Conservation (phyloP, 2,329 filamentous ascomycete genomes). For the Cercospora nicotianae region DNA sequence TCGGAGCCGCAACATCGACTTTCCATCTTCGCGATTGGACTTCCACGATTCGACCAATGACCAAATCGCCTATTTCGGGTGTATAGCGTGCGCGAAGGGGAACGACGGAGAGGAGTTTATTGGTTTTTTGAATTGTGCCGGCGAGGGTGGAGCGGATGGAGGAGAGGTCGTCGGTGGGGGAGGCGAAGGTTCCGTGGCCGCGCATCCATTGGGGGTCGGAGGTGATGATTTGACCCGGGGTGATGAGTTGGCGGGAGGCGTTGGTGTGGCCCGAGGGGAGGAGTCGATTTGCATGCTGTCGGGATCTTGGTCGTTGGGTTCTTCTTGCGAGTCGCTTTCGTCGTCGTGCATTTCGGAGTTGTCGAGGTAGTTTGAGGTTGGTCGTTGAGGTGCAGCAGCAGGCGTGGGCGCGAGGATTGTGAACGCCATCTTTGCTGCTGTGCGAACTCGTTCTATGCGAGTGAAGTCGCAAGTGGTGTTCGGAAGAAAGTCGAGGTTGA, state of each 20-base stretch:
- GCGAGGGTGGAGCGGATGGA: conserved; percentile 87
- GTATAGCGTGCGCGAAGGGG: conserved; percentile 90
- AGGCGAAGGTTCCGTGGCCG: conserved; percentile 88
- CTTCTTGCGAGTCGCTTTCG: conserved; percentile 37
- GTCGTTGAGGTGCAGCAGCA: conserved; percentile 32
- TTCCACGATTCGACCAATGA: conserved; percentile 89
- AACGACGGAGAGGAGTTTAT: conserved; percentile 91
- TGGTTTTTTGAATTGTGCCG: conserved; percentile 86
- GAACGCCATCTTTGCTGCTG: conserved; percentile 52
- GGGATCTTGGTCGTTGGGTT: conserved; percentile 37
- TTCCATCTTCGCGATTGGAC: conserved; percentile 94
- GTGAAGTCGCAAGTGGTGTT: not conserved
- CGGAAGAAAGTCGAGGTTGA: conserved; percentile 4
- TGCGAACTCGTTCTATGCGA: not conserved
- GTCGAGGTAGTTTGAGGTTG: conserved; percentile 20
- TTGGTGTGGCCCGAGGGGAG: conserved; percentile 45
- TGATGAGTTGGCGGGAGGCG: conserved; percentile 63
- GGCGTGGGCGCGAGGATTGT: conserved; percentile 58
- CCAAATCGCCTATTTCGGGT: conserved; percentile 92
- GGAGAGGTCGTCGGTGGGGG: conserved; percentile 53
- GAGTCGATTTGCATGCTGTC: conserved; percentile 50
- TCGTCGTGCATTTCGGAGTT: conserved; percentile 35
- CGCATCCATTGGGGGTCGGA: conserved; percentile 96
- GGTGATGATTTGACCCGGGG: conserved; percentile 85
- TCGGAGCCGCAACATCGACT: conserved; percentile 85